A percentile compares a stretch with the other conserved stretches of the same genome.
These are phyloP conservation scores for Antitrichia curtipendula DNA, from an alignment of 225 moss, liverwort and hornwort genomes.

Conservation along the genomic window DNA sequence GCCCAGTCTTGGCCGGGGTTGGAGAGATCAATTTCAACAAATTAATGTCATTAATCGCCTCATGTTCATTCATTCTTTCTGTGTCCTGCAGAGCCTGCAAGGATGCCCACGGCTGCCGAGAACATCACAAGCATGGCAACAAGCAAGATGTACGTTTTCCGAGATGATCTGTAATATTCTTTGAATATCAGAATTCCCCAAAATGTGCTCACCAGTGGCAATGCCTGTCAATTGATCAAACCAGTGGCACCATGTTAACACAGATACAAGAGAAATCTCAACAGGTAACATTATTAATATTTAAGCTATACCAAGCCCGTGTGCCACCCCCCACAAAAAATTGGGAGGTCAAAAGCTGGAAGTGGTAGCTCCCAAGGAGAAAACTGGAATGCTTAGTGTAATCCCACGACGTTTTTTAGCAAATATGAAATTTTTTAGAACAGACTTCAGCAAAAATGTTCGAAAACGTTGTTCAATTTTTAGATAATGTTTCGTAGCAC, in stretches of 20 bases:
- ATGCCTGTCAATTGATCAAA: conserved; percentile 31
- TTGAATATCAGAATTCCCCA: conserved; percentile 82
- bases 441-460: not conserved
- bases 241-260: not conserved
- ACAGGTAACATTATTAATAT: too few species aligned
- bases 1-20: not conserved
- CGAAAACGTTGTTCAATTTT: not conserved
- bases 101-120: conserved; percentile 53
- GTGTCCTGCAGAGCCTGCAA: conserved; percentile 66
- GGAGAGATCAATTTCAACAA: not conserved
- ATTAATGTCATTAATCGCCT: not conserved
- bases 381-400: not conserved
- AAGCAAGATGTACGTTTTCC: conserved; percentile 53
- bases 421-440: not conserved
- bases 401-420: not conserved
- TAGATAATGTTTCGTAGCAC: too few species aligned
- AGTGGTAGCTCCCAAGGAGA: not conserved
- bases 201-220: conserved; percentile 89
- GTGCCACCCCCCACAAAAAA: not conserved
- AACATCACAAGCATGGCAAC: conserved; percentile 83
- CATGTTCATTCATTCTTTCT: not conserved
- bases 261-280: not conserved
- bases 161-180: conserved; percentile 77
- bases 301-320: not conserved
- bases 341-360: not conserved